phyloP scores from a whole-genome alignment of 768 basidiomycete species.

The Naganishia antarctica region DNA sequence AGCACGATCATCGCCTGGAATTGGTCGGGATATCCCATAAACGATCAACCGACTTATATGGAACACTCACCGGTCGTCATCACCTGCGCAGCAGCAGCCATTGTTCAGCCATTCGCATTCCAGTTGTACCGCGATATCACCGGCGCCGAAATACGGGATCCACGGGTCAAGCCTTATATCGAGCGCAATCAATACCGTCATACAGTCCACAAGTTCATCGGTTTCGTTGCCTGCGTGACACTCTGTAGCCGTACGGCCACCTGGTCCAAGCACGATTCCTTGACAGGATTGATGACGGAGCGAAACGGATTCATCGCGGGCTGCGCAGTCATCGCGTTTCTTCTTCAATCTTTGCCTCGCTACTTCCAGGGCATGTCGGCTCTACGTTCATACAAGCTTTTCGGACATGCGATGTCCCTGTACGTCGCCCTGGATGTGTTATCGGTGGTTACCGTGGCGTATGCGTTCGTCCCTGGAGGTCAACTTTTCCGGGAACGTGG shows the following conservation, averaged over 20 bases:
- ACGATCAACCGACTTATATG: neutral
- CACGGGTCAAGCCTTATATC: too few species aligned
- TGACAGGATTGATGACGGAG: slow-evolving; percentile 42
- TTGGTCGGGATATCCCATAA: slow-evolving; percentile 76
- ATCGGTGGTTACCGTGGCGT: slow-evolving; percentile 77
- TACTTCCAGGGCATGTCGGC: slow-evolving; percentile 56
- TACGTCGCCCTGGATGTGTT: slow-evolving; percentile 63
- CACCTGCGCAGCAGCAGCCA: neutral
- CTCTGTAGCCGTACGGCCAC: neutral
- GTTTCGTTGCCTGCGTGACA: slow-evolving; percentile 43
- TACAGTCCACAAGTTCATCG: neutral
- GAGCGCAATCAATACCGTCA: neutral
- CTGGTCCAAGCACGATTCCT: neutral
- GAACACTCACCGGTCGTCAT: slow-evolving; percentile 11
- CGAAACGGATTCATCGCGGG: slow-evolving; percentile 70
- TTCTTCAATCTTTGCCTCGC: slow-evolving; percentile 51
- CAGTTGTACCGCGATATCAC: too few species aligned
- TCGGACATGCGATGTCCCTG: slow-evolving; percentile 59
- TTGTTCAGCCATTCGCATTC: neutral
- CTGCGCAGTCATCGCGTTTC: slow-evolving; percentile 51
- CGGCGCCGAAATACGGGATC: too few species aligned
- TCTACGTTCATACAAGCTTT: slow-evolving; percentile 52
- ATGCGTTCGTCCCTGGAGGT: slow-evolving; percentile 83
- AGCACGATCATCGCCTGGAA: slow-evolving; percentile 78
- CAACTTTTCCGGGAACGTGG: slow-evolving; percentile 70